phyloP scores from a whole-genome alignment of 108 stramenopile species.

The Nitzschia putrida region DNA sequence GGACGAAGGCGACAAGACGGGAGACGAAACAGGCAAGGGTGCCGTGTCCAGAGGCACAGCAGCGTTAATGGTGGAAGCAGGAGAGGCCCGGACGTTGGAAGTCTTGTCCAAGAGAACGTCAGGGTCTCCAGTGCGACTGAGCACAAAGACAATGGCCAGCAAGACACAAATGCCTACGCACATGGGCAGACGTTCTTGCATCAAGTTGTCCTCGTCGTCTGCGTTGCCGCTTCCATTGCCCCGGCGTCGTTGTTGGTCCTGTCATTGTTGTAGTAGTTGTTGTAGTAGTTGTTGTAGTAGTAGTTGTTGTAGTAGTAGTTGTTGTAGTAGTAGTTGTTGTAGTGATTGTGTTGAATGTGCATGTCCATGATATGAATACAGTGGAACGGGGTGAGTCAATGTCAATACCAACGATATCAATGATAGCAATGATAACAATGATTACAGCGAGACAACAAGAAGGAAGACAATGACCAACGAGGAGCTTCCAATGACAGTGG shows the following conservation, averaged over 20 bases:
- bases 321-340: background rate
- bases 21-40: background rate
- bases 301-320: background rate
- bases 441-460: too few relatives aligned
- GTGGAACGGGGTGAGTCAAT: too few relatives aligned
- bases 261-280: background rate
- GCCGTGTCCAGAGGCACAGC: slow-evolving; percentile 3
- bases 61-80: slow-evolving; percentile 3
- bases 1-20: slow-evolving; percentile 1
- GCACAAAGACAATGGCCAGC: slow-evolving; percentile 84
- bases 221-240: background rate
- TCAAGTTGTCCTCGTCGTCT: slow-evolving; percentile 59
- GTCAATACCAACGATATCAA: too few relatives aligned
- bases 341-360: background rate
- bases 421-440: too few relatives aligned
- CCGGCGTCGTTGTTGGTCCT: slow-evolving; percentile 40
- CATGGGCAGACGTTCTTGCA: slow-evolving; percentile 87
- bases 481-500: too few relatives aligned
- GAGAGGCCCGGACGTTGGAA: background rate
- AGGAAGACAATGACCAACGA: too few relatives aligned
- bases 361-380: background rate
- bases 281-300: background rate
- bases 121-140: slow-evolving; percentile 69
- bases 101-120: slow-evolving; percentile 27
- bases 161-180: slow-evolving; percentile 84